Conservation (phyloP, 179 eudicot genomes). For the Spinacia oleracea region DNA sequence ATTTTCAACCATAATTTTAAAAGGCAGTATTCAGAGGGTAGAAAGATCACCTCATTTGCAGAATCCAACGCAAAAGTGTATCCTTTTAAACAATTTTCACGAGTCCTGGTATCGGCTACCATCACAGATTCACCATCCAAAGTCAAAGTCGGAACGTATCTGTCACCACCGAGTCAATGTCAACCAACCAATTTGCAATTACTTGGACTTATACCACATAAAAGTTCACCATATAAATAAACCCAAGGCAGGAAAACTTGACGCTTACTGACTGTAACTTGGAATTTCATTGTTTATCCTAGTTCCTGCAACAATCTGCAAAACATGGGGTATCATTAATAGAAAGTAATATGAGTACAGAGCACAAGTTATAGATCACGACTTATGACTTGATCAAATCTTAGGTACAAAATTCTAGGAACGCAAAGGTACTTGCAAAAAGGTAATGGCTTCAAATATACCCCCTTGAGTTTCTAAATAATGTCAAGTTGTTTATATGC, state of each 20-base stretch:
- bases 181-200: constrained; percentile 1
- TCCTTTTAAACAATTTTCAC: constrained; percentile 74
- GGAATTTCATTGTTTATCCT: constrained; percentile 71
- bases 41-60: constrained; percentile 47
- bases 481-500: neutral
- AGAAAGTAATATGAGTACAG: neutral
- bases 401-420: neutral
- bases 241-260: constrained; percentile 5
- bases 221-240: neutral
- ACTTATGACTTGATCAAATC: neutral
- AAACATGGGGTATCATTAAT: constrained; percentile 19
- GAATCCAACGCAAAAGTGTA: constrained; percentile 72
- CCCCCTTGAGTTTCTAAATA: neutral
- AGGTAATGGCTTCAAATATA: neutral
- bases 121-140: constrained; percentile 72
- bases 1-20: constrained; percentile 9
- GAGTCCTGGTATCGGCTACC: constrained; percentile 62
- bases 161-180: constrained; percentile 29
- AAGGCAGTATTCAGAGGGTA: neutral
- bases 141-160: constrained; percentile 73
- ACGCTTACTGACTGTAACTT: constrained; percentile 64
- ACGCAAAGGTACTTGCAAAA: neutral
- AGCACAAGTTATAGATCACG: neutral
- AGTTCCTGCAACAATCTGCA: constrained; percentile 59
- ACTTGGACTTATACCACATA: neutral